Evolutionary conservation across 345 rosid species (phyloP).

Genomic region (Gossypium anomalum): DNA sequence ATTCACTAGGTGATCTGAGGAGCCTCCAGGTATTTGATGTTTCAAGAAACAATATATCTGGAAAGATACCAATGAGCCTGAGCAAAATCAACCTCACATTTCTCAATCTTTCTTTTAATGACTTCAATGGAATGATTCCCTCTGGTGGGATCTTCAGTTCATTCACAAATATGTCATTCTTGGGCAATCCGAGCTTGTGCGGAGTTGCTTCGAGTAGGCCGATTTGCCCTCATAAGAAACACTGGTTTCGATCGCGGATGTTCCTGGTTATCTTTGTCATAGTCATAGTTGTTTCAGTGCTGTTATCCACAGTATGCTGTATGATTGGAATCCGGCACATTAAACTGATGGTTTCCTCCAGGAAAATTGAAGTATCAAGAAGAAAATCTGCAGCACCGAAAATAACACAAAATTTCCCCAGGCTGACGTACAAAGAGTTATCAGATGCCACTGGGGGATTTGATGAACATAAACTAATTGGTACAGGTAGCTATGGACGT

Average conservation of each 20-base stretch:
- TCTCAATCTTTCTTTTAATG: slow-evolving; percentile 43
- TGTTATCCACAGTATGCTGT: slow-evolving; percentile 28
- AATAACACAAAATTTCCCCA: slow-evolving; percentile 36
- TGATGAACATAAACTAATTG: slow-evolving; percentile 33
- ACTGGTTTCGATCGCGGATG: slow-evolving; percentile 25
- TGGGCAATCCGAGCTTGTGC: slow-evolving; percentile 38
- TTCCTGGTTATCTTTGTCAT: slow-evolving; percentile 26
- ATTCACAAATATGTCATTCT: slow-evolving; percentile 30
- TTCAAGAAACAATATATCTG: slow-evolving; percentile 41
- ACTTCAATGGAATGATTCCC: slow-evolving; percentile 44
- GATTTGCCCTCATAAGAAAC: slow-evolving; percentile 26
- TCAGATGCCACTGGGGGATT: slow-evolving; percentile 43
- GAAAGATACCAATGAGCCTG: slow-evolving; percentile 40
- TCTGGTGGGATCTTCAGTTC: slow-evolving; percentile 40
- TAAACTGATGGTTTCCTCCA: slow-evolving; percentile 23
- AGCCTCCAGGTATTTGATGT: slow-evolving; percentile 43
- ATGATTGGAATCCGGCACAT: slow-evolving; percentile 25
- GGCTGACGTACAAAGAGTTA: slow-evolving; percentile 50
- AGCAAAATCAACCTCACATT: slow-evolving; percentile 32
- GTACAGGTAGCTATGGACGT: slow-evolving; percentile 45
- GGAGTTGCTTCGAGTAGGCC: slow-evolving; percentile 26
- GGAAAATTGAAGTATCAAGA: slow-evolving; percentile 16
- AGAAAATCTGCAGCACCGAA: slow-evolving; percentile 19
- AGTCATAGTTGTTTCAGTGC: slow-evolving; percentile 25
- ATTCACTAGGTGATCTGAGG: slow-evolving; percentile 27